Conservation (phyloP, 176 grass and related monocot genomes). For the Areca catechu region DNA sequence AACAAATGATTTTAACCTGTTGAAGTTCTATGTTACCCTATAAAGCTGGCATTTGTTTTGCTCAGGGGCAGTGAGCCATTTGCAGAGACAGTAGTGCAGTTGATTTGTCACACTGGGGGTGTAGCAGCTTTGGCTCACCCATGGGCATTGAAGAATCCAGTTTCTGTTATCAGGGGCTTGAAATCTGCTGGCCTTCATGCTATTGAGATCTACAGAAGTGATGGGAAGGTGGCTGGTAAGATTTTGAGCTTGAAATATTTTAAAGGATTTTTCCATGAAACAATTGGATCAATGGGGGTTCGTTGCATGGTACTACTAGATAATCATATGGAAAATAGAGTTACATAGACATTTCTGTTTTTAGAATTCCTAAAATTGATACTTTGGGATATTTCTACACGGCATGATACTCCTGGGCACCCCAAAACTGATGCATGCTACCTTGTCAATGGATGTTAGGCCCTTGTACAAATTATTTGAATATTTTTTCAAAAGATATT, state of each 20-base stretch:
- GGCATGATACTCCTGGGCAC: no score
- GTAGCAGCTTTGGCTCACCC: slow-evolving; percentile 87
- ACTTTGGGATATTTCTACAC: no score
- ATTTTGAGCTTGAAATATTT: slow-evolving; percentile 6
- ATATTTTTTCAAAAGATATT: no score
- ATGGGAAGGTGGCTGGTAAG: slow-evolving; percentile 75
- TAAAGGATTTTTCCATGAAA: no score
- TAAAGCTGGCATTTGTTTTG: slow-evolving; percentile 11
- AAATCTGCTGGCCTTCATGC: slow-evolving; percentile 72
- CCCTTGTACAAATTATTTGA: no score
- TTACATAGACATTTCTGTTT: no score
- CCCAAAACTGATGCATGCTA: no score
- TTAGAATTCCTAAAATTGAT: no score
- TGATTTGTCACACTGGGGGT: slow-evolving; percentile 76
- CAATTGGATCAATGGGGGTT: no score
- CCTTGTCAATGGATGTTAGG: no score
- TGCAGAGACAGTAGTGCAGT: slow-evolving; percentile 62
- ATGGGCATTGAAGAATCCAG: slow-evolving; percentile 77
- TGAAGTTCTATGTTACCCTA: background rate
- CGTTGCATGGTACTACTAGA: no score
- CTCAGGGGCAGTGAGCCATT: slow-evolving; percentile 77
- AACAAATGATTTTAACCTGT: background rate
- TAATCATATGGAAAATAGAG: no score
- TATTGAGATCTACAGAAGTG: slow-evolving; percentile 92
- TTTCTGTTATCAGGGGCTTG: slow-evolving; percentile 52